Percentiles rank a stretch among this genome's conserved stretches.
Evolutionary conservation across 345 rosid genomes (phyloP).

Genomic region (Arabis hirsuta): DNA sequence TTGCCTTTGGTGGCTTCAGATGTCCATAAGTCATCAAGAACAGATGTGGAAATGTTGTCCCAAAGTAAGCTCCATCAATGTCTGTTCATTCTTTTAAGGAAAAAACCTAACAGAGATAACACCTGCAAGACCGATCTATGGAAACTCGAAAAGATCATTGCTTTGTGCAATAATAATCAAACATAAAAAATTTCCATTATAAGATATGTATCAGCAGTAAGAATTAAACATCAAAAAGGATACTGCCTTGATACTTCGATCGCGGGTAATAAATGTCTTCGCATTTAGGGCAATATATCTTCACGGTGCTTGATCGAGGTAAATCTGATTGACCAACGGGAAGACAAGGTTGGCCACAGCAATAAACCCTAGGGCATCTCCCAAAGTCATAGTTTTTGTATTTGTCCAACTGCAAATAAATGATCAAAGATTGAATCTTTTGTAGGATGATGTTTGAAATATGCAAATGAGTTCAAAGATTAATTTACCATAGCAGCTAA

Average conservation of each 20-base stretch:
- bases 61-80: conserved; percentile 95
- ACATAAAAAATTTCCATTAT: not conserved
- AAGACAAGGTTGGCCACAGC: conserved; percentile 95
- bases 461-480: not conserved
- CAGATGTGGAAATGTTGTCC: conserved; percentile 89
- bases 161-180: not conserved
- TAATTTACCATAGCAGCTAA: conserved; percentile 85
- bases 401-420: conserved; percentile 70
- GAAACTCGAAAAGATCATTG: not conserved
- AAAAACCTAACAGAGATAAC: not conserved
- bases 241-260: conserved; percentile 97
- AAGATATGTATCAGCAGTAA: not conserved
- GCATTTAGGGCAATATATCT: conserved; percentile 90
- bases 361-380: conserved; percentile 96
- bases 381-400: conserved; percentile 96
- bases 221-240: conserved; percentile 53
- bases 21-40: conserved; percentile 87
- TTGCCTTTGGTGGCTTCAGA: conserved; percentile 80
- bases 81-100: conserved; percentile 66
- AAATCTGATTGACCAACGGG: conserved; percentile 90
- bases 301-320: conserved; percentile 90
- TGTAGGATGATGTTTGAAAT: conserved; percentile 11
- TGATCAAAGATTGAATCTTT: conserved; percentile 5
- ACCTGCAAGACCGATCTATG: conserved; percentile 4
- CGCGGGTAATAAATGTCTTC: conserved; percentile 91